Evolutionary conservation across 192 early-diverging fungal species (phyloP).

Genomic region (Diversispora eburnea): DNA sequence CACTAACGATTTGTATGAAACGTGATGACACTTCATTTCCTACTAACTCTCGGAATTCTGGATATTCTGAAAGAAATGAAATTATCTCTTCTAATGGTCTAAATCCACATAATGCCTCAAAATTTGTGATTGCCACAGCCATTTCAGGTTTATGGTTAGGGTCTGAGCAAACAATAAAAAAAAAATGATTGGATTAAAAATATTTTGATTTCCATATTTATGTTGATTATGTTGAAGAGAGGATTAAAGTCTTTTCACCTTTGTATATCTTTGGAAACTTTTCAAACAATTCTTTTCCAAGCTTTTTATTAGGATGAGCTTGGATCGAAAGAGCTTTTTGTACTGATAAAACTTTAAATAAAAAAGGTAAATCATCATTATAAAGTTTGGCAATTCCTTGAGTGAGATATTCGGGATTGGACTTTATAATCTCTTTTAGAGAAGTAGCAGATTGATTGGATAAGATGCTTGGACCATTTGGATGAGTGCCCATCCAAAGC

Average conservation of each 20-base stretch:
- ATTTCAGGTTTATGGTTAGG: conserved; percentile 95
- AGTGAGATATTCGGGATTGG: conserved; percentile 54
- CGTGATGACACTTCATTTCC: conserved; percentile 46
- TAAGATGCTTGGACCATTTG: conserved; percentile 75
- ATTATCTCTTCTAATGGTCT: conserved; percentile 76
- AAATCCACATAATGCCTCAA: conserved; percentile 94
- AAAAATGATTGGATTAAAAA: background rate
- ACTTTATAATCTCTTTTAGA: conserved; percentile 59
- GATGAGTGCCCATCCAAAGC: conserved; percentile 99
- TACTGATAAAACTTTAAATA: conserved; percentile 94
- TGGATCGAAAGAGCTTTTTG: conserved; percentile 93
- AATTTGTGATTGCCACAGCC: conserved; percentile 92
- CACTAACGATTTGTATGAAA: conserved; percentile 43
- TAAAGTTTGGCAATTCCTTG: conserved; percentile 56
- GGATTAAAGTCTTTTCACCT: conserved; percentile 30
- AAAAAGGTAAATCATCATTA: conserved; percentile 84
- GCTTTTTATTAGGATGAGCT: conserved; percentile 91
- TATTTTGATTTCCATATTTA: background rate
- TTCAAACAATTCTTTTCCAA: conserved; percentile 71
- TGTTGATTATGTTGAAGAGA: background rate
- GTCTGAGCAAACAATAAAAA: conserved; percentile 38
- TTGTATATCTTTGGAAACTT: conserved; percentile 85
- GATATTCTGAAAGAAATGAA: conserved; percentile 59
- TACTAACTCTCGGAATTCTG: conserved; percentile 74
- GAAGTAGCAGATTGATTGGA: conserved; percentile 42